Percentiles rank a stretch among this genome's conserved stretches.
Conservation (phyloP, 768 basidiomycete genomes). For the Xerocomus potaroensis region DNA sequence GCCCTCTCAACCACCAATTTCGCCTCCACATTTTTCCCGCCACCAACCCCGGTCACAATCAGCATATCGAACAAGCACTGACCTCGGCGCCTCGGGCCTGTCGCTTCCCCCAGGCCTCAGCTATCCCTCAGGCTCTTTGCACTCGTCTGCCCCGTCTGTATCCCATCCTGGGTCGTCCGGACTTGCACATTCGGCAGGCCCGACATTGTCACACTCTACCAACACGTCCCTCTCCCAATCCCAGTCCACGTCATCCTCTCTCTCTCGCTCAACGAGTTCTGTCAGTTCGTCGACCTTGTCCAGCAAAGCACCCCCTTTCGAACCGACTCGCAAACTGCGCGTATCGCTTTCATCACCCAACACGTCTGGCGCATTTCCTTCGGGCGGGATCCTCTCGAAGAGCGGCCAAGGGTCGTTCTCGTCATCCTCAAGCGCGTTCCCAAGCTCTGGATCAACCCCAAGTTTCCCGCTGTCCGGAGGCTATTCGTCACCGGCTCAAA, state of each 20-base stretch:
- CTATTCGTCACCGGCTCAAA: constrained; percentile 16
- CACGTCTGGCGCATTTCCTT: constrained; percentile 13
- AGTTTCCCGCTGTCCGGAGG: constrained; percentile 11
- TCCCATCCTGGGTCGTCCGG: constrained; percentile 15
- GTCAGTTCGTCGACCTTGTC: constrained; percentile 41
- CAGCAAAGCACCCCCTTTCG: constrained; percentile 51
- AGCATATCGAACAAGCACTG: constrained; percentile 17
- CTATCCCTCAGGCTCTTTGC: constrained; percentile 10
- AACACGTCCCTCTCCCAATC: constrained; percentile 17
- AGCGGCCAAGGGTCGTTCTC: constrained; percentile 16
- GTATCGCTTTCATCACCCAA: constrained; percentile 20
- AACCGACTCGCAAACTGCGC: constrained; percentile 37
- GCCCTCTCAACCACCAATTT: constrained; percentile 16
- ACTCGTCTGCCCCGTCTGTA: constrained; percentile 14
- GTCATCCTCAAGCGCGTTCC: constrained; percentile 12
- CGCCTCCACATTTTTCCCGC: constrained; percentile 25
- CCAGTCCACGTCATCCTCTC: constrained; percentile 19
- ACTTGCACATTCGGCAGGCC: constrained; percentile 8
- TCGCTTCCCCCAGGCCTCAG: constrained; percentile 16
- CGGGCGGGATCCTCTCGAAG: constrained; percentile 10
- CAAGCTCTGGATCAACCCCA: constrained; percentile 8
- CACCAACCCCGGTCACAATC: constrained; percentile 28
- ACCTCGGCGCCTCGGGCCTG: constrained; percentile 9
- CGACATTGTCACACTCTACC: constrained; percentile 12
- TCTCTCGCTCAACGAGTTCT: constrained; percentile 29